These are phyloP conservation scores for Podila epigama DNA, from an alignment of 192 early-diverging fungal species.

Conservation along the genomic window DNA sequence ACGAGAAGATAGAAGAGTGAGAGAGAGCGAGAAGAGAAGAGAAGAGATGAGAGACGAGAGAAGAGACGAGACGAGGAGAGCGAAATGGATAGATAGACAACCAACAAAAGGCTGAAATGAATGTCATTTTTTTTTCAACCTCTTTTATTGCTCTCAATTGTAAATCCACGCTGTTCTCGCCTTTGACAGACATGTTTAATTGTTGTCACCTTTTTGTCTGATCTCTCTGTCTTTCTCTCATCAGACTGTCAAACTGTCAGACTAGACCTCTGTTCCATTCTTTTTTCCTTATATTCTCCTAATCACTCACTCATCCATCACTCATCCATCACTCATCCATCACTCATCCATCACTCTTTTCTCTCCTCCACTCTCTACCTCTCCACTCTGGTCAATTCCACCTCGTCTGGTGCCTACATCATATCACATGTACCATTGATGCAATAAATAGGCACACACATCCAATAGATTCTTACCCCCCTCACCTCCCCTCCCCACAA, in stretches of 20 bases:
- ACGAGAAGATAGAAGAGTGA: not conserved
- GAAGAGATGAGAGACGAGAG: not conserved
- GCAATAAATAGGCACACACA: too few relatives aligned
- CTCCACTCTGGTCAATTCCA: too few relatives aligned
- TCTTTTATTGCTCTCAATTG: too few relatives aligned
- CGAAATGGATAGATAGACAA: constrained; percentile 1
- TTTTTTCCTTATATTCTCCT: not conserved
- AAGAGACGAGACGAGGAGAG: not conserved
- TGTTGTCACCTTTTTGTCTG: constrained; percentile 57
- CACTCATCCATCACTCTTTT: not conserved
- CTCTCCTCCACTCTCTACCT: too few relatives aligned
- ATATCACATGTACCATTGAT: not conserved
- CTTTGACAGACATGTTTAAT: too few relatives aligned
- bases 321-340: not conserved
- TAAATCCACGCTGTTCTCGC: too few relatives aligned
- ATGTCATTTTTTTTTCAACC: constrained; percentile 2
- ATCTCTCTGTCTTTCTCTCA: constrained; percentile 93
- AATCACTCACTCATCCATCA: not conserved
- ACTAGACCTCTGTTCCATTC: constrained; percentile 16
- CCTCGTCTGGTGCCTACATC: too few relatives aligned
- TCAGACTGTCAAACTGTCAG: too few relatives aligned
- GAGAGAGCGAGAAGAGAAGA: not conserved
- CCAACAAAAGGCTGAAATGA: not conserved
- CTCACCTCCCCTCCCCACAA: not conserved
- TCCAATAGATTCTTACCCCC: too few relatives aligned